A percentile compares a stretch with the other conserved stretches of the same genome.
Evolutionary conservation across 495 filamentous ascomycete genomes (phyloP).

Genomic region (Evansstolkia leycettana): DNA sequence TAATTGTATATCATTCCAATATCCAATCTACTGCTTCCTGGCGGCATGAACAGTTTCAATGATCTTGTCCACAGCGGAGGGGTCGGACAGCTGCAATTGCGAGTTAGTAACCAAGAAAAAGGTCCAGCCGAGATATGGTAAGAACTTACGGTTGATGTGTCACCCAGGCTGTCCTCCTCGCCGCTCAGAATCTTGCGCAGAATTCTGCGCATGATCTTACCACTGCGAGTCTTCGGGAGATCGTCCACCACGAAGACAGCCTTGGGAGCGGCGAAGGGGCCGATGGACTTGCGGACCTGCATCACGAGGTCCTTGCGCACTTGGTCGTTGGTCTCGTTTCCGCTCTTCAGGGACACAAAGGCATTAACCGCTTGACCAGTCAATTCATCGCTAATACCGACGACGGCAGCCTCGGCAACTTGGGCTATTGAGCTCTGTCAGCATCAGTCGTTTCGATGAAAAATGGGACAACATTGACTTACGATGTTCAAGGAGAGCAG

Average conservation of each 20-base stretch:
- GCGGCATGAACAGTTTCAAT: conserved; percentile 62
- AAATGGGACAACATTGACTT: conserved; percentile 14
- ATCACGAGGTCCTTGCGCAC: conserved; percentile 84
- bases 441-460: not conserved
- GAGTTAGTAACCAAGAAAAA: no score
- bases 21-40: conserved; percentile 35
- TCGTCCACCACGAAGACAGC: conserved; percentile 81
- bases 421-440: conserved; percentile 26
- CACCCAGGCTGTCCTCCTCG: conserved; percentile 93
- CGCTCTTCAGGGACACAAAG: conserved; percentile 88
- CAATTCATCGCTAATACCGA: conserved; percentile 84
- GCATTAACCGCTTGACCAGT: conserved; percentile 96
- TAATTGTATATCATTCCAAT: not conserved
- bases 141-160: conserved; percentile 72
- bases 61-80: conserved; percentile 79
- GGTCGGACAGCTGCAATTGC: conserved; percentile 64
- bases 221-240: conserved; percentile 89
- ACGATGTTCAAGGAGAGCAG: conserved; percentile 86
- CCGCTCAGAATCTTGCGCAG: conserved; percentile 91
- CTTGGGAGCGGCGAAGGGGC: conserved; percentile 94
- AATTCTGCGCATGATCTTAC: conserved; percentile 98
- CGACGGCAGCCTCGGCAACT: conserved; percentile 91
- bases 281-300: conserved; percentile 94
- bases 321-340: conserved; percentile 63
- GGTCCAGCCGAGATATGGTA: no score